These are phyloP conservation scores for Pseudogymnoascus sp. DNA, from an alignment of 2,329 filamentous ascomycete genomes.

Conservation along the genomic window DNA sequence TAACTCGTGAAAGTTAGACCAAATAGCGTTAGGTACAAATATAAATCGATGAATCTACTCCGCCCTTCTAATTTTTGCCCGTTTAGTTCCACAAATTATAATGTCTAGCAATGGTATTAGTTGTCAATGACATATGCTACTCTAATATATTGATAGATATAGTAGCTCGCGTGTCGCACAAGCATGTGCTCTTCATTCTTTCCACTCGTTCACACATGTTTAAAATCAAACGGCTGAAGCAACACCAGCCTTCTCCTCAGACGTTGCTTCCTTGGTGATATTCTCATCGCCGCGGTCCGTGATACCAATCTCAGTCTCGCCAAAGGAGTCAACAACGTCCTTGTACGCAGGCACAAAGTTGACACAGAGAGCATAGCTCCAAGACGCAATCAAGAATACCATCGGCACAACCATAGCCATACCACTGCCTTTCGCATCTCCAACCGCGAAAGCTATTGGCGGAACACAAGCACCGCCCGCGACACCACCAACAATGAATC, in stretches of 20 bases:
- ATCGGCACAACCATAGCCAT: conserved; percentile 4
- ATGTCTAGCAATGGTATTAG: not conserved
- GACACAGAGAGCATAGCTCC: conserved; percentile 7
- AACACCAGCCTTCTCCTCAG: not conserved
- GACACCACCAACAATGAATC: conserved; percentile 42
- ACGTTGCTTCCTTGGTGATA: not conserved
- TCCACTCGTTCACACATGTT: not conserved
- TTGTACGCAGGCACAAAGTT: conserved; percentile 14
- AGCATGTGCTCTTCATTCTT: not conserved
- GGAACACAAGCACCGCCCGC: conserved; percentile 57
- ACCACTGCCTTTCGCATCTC: conserved; percentile 40
- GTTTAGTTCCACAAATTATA: not conserved
- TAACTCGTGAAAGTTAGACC: not conserved
- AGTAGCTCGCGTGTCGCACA: not conserved
- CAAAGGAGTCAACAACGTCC: conserved; percentile 21
- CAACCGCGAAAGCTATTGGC: conserved; percentile 58
- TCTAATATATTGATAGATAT: not conserved
- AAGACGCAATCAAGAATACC: conserved; percentile 17
- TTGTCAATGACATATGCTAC: not conserved
- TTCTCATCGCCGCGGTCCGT: not conserved
- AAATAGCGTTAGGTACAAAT: not conserved
- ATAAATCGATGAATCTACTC: not conserved
- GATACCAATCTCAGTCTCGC: conserved; percentile 3
- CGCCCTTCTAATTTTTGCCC: not conserved
- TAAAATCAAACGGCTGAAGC: not conserved